A percentile compares a stretch with the other conserved stretches of the same genome.
These are phyloP conservation scores for Psilocybe sp. DNA, from an alignment of 768 basidiomycete genomes.

Conservation along the genomic window DNA sequence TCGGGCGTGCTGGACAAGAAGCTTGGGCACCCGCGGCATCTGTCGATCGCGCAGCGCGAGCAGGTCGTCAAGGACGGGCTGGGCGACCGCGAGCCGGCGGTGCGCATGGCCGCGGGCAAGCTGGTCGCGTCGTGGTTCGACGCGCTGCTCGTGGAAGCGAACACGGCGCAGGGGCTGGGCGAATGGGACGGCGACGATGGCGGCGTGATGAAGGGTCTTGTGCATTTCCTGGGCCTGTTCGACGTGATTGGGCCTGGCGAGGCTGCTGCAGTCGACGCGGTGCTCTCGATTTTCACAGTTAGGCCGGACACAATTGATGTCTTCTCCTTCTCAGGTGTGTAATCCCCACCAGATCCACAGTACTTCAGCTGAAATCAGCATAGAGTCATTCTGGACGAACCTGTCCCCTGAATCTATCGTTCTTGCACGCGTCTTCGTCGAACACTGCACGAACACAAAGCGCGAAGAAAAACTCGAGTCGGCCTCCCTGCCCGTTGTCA, in stretches of 20 bases:
- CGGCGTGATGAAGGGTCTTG: conserved; percentile 42
- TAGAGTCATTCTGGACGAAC: conserved; percentile 64
- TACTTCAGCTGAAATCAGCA: not conserved
- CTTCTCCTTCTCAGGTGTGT: conserved; percentile 72
- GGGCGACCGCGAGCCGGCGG: conserved; percentile 82
- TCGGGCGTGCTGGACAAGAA: conserved; percentile 53
- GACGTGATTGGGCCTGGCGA: conserved; percentile 65
- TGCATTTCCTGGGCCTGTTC: conserved; percentile 45
- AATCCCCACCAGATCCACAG: not conserved
- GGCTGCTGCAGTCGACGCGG: conserved; percentile 80
- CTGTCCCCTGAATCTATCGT: conserved; percentile 81
- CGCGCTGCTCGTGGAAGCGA: conserved; percentile 40
- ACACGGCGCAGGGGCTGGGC: conserved; percentile 26
- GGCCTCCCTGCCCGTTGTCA: conserved; percentile 81
- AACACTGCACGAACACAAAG: conserved; percentile 64
- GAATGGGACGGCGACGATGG: conserved; percentile 43
- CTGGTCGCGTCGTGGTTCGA: conserved; percentile 85
- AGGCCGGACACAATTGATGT: conserved; percentile 67
- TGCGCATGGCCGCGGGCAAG: conserved; percentile 78
- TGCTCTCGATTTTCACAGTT: conserved; percentile 71
- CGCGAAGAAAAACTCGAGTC: conserved; percentile 68
- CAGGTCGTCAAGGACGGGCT: conserved; percentile 83
- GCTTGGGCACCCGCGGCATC: conserved; percentile 63
- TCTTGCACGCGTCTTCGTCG: conserved; percentile 82
- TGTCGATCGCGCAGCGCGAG: conserved; percentile 81